Percentiles rank a stretch among this genome's conserved stretches.
Conservation (phyloP, 495 filamentous ascomycete species). For the Podospora pseudoanserina region DNA sequence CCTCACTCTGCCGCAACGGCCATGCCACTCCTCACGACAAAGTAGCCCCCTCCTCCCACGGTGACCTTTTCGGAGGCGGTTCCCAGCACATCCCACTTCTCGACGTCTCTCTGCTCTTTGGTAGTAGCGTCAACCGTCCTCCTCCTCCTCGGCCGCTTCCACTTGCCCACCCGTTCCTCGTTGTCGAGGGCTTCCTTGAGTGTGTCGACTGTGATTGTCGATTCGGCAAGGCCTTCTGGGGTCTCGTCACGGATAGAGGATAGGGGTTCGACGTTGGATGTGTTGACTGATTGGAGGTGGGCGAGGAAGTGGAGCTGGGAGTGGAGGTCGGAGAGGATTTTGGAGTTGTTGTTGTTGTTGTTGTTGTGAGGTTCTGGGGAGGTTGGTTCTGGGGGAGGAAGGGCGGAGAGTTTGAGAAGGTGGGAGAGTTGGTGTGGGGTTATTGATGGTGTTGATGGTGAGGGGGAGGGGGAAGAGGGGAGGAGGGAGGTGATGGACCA, state of each 20-base stretch:
- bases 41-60: constrained; percentile 65
- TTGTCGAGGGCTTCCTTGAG: constrained; percentile 36
- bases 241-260: constrained; percentile 81
- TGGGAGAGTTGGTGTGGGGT: constrained; percentile 60
- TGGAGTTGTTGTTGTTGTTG: constrained; percentile 13
- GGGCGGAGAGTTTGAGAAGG: constrained; percentile 84
- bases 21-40: constrained; percentile 68
- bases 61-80: constrained; percentile 56
- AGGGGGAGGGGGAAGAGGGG: constrained; percentile 39
- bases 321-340: constrained; percentile 68
- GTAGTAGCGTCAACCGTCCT: neutral
- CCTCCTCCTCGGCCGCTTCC: constrained; percentile 41
- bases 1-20: neutral
- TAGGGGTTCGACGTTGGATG: constrained; percentile 61
- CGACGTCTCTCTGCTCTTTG: constrained; percentile 30
- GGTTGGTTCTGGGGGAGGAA: constrained; percentile 60
- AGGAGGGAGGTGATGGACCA: constrained; percentile 87
- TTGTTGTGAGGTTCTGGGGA: constrained; percentile 1
- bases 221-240: constrained; percentile 37
- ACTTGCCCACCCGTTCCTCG: constrained; percentile 45
- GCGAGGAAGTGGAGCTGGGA: constrained; percentile 88
- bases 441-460: constrained; percentile 31
- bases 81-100: constrained; percentile 67
- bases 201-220: constrained; percentile 39
- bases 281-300: constrained; percentile 77